Percentiles rank a stretch among this genome's conserved stretches.
These are phyloP conservation scores for Sutorius australiensis DNA, from an alignment of 768 basidiomycete genomes.

Conservation along the genomic window DNA sequence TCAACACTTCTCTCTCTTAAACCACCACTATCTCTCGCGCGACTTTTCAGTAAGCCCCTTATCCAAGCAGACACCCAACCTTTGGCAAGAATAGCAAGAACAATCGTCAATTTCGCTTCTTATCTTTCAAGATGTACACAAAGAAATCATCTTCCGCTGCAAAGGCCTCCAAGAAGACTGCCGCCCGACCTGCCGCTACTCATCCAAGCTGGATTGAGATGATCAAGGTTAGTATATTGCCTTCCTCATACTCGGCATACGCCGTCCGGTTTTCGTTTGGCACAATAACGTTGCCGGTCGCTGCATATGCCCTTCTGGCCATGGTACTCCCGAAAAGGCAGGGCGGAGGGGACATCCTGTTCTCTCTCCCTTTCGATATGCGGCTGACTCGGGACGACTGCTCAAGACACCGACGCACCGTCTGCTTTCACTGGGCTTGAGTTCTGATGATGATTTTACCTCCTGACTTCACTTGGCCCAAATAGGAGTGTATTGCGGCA, in stretches of 20 bases:
- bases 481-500: constrained; percentile 77
- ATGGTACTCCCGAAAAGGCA: constrained; percentile 34
- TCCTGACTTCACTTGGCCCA: constrained; percentile 20
- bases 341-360: constrained; percentile 36
- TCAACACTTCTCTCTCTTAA: constrained; percentile 38
- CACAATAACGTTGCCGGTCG: constrained; percentile 1
- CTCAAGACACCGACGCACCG: background rate
- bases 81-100: constrained; percentile 17
- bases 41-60: constrained; percentile 19
- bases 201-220: constrained; percentile 69
- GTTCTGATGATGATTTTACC: constrained; percentile 7
- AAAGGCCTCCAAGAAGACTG: constrained; percentile 38
- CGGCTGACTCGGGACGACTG: constrained; percentile 12
- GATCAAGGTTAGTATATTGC: constrained; percentile 61
- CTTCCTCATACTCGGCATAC: constrained; percentile 9
- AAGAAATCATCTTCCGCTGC: constrained; percentile 46
- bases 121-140: constrained; percentile 27
- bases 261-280: constrained; percentile 13
- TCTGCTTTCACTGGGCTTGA: constrained; percentile 6
- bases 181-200: constrained; percentile 29
- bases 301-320: constrained; percentile 6
- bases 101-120: constrained; percentile 6
- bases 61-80: constrained; percentile 12
- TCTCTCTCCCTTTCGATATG: constrained; percentile 7
- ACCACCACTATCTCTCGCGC: constrained; percentile 46